phyloP scores from a whole-genome alignment of 768 basidiomycete species.

The Tricholoma flavovirens region DNA sequence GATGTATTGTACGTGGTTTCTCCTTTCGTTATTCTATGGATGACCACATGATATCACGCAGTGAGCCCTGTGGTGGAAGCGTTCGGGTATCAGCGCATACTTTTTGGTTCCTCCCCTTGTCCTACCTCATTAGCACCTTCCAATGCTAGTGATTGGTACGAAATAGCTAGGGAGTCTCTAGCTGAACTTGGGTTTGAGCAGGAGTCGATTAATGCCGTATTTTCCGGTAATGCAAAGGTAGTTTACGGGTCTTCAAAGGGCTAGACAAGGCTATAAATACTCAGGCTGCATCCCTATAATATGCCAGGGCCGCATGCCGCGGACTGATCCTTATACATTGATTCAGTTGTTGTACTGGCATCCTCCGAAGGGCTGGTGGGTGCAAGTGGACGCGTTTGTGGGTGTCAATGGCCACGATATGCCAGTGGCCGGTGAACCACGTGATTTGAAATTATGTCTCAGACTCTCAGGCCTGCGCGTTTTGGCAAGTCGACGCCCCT shows the following conservation, averaged over 20 bases:
- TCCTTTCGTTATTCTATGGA: background rate
- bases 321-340: too few relatives aligned
- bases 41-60: conserved; percentile 23
- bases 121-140: conserved; percentile 40
- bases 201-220: conserved; percentile 70
- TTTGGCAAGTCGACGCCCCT: conserved; percentile 3
- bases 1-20: conserved; percentile 67
- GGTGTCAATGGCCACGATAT: background rate
- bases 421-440: background rate
- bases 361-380: background rate
- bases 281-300: too few relatives aligned
- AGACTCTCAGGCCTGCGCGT: background rate
- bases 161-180: conserved; percentile 70
- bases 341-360: background rate
- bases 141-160: conserved; percentile 70
- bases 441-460: too few relatives aligned
- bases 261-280: too few relatives aligned
- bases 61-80: conserved; percentile 82
- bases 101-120: conserved; percentile 76
- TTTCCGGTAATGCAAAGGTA: conserved; percentile 45
- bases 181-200: conserved; percentile 78
- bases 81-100: conserved; percentile 77
- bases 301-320: too few relatives aligned
- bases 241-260: conserved; percentile 31
- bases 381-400: background rate